Evolutionary conservation across 2,329 filamentous ascomycete genomes (phyloP).

Genomic region (Elsinoe perseae): DNA sequence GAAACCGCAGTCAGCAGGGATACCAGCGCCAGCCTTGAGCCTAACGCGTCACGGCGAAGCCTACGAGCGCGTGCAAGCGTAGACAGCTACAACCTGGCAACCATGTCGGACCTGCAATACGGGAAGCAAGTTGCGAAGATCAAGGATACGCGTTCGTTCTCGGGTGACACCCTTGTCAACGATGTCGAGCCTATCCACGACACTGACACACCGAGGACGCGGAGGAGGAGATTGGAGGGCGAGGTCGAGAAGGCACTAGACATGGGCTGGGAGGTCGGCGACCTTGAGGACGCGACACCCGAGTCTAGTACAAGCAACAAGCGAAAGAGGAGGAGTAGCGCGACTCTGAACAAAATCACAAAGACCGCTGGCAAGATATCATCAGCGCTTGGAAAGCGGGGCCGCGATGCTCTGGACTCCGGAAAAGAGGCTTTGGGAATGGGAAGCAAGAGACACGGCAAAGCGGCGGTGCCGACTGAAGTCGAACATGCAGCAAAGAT

Average conservation of each 20-base stretch:
- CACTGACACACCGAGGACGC: conserved; percentile 11
- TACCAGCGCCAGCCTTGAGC: neutral
- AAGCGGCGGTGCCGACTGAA: conserved; percentile 13
- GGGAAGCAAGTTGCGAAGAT: conserved; percentile 18
- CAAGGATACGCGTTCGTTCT: conserved; percentile 25
- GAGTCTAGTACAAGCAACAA: conserved; percentile 10
- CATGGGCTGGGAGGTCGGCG: conserved; percentile 29
- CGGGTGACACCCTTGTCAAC: conserved; percentile 34
- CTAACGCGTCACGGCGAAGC: conserved; percentile 34
- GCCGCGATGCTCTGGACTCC: conserved; percentile 31
- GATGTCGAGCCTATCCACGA: conserved; percentile 24
- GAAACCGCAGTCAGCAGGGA: conserved; percentile 19
- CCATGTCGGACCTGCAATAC: conserved; percentile 25
- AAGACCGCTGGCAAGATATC: conserved; percentile 17
- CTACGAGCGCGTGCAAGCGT: conserved; percentile 50
- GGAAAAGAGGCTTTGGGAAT: conserved; percentile 31
- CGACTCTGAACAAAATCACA: conserved; percentile 17
- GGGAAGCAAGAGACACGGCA: conserved; percentile 8
- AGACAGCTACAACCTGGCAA: conserved; percentile 54
- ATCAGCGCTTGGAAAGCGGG: conserved; percentile 30
- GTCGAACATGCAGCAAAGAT: conserved; percentile 9
- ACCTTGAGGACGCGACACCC: conserved; percentile 11
- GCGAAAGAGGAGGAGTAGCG: conserved; percentile 13
- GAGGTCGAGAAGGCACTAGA: conserved; percentile 44
- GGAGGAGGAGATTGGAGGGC: conserved; percentile 26